A percentile compares a stretch with the other conserved stretches of the same genome.
These are phyloP conservation scores for Zalaria obscura DNA, from an alignment of 2,329 filamentous ascomycete genomes.

Conservation along the genomic window DNA sequence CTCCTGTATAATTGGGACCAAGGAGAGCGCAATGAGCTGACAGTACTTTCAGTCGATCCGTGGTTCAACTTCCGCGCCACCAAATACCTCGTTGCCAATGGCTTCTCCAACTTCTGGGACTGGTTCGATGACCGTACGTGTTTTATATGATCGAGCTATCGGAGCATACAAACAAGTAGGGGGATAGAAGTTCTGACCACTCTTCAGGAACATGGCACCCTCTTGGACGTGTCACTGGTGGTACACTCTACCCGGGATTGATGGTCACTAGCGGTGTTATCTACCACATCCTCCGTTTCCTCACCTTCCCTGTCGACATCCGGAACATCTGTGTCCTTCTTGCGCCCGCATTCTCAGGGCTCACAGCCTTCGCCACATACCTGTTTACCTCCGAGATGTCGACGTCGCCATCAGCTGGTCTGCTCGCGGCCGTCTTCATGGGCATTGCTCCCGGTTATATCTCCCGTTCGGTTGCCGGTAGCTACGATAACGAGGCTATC, in stretches of 20 bases:
- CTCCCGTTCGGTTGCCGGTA: conserved; percentile 90
- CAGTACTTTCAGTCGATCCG: conserved; percentile 62
- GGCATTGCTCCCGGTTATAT: conserved; percentile 96
- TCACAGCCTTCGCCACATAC: conserved; percentile 87
- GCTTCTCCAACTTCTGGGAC: conserved; percentile 98
- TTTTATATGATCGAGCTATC: neutral
- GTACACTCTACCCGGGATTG: conserved; percentile 93
- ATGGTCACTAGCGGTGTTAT: conserved; percentile 98
- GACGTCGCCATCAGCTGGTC: conserved; percentile 82
- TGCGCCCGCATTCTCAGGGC: conserved; percentile 82
- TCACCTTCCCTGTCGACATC: conserved; percentile 91
- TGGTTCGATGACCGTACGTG: conserved; percentile 92
- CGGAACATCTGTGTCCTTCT: conserved; percentile 97
- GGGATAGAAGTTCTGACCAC: neutral
- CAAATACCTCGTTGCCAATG: conserved; percentile 92
- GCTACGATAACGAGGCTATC: conserved; percentile 99
- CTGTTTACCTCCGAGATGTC: conserved; percentile 96
- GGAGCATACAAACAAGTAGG: too few species aligned
- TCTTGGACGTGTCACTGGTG: conserved; percentile 92
- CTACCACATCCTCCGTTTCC: conserved; percentile 79
- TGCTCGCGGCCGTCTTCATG: conserved; percentile 92
- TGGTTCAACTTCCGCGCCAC: conserved; percentile 99
- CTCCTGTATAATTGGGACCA: conserved; percentile 7
- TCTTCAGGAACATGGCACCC: conserved; percentile 83
- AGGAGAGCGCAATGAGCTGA: conserved; percentile 5